These are phyloP conservation scores for Arabidopsis thaliana DNA, from an alignment of 345 rosid genomes.

Conservation along the genomic window TAIR10.1 NC_003070.9:26486001-26486500, in stretches of 20 bases:
- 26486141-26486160: constrained; percentile 21
- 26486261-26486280: constrained; percentile 77
- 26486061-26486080: constrained; percentile 95
- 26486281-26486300: constrained; percentile 61
- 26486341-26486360: constrained; percentile 1
- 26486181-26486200: background rate
- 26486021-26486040: constrained; percentile 86
- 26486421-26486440: constrained; percentile 91
- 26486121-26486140: constrained; percentile 86
- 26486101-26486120: constrained; percentile 78
- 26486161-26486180: background rate
- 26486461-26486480: constrained; percentile 95
- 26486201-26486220: constrained; percentile 74
- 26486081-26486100: constrained; percentile 92
- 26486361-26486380: background rate
- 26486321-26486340: background rate
- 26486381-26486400: constrained; percentile 57
- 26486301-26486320: background rate
- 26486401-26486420: constrained; percentile 97
- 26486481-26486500: constrained; percentile 98
- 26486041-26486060: constrained; percentile 98
- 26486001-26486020: constrained; percentile 92
- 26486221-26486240: constrained; percentile 83
- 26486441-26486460: constrained; percentile 82
- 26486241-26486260: constrained; percentile 91